Evolutionary conservation across 495 filamentous ascomycete species (phyloP).

Genomic region (Margaritispora aquatica): DNA sequence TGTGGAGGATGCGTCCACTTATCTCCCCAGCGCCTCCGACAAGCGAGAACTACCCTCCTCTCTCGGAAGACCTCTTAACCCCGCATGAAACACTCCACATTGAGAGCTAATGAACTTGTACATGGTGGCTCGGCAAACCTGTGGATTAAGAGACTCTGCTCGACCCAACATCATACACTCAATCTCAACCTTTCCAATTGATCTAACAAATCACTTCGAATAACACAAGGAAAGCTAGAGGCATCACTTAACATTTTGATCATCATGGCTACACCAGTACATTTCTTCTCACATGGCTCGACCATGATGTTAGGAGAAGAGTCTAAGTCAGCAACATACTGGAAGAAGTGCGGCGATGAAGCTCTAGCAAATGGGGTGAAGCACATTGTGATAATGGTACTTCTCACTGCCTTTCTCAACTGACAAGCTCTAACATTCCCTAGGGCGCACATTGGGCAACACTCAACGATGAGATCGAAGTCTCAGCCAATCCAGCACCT

Average conservation of each 20-base stretch:
- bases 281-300: conserved; percentile 63
- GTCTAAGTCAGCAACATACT: conserved; percentile 49
- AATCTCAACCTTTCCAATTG: too few species aligned
- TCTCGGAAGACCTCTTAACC: neutral
- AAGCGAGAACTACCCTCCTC: neutral
- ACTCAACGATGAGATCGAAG: conserved; percentile 40
- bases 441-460: conserved; percentile 56
- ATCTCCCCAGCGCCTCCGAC: neutral
- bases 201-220: too few species aligned
- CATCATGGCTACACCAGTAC: conserved; percentile 39
- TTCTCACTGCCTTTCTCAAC: neutral
- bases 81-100: neutral
- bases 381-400: conserved; percentile 57
- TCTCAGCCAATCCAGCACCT: conserved; percentile 49
- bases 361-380: conserved; percentile 49
- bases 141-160: too few species aligned
- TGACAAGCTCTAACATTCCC: neutral
- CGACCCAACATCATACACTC: neutral
- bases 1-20: neutral
- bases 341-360: conserved; percentile 55
- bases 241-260: neutral
- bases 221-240: too few species aligned
- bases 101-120: neutral
- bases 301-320: conserved; percentile 63
- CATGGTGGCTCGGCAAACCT: too few species aligned